Conservation (phyloP, 495 filamentous ascomycete genomes). For the Neurospora discreta region DNA sequence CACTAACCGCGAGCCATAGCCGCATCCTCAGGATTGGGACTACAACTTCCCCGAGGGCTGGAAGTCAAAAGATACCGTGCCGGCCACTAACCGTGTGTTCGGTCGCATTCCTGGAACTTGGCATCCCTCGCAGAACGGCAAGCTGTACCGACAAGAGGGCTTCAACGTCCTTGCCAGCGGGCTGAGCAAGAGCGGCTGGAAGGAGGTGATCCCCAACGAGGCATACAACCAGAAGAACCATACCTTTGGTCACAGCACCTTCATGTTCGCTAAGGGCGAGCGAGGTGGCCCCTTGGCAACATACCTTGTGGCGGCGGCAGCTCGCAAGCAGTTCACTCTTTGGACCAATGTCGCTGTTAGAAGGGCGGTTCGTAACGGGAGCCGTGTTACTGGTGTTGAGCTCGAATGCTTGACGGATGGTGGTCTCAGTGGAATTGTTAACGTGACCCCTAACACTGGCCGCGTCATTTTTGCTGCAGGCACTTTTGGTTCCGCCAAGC, state of each 20-base stretch:
- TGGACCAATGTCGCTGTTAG: constrained; percentile 52
- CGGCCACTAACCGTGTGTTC: constrained; percentile 51
- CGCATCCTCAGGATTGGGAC: constrained; percentile 51
- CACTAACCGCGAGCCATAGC: constrained; percentile 7
- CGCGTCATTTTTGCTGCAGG: constrained; percentile 60
- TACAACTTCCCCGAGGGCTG: constrained; percentile 65
- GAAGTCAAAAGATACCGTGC: constrained; percentile 51
- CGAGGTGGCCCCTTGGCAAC: constrained; percentile 62
- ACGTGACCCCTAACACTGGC: constrained; percentile 45
- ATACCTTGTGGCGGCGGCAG: constrained; percentile 54
- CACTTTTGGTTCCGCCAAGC: constrained; percentile 60
- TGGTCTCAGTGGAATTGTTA: constrained; percentile 47
- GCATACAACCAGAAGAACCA: constrained; percentile 52
- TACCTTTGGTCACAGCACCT: constrained; percentile 54
- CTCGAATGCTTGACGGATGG: constrained; percentile 43
- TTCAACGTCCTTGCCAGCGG: constrained; percentile 48
- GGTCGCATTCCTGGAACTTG: constrained; percentile 57
- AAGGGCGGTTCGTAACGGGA: constrained; percentile 50
- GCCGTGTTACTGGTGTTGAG: constrained; percentile 55
- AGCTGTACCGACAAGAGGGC: constrained; percentile 55
- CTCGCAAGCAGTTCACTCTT: constrained; percentile 52
- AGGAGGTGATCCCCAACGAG: constrained; percentile 47
- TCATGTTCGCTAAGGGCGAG: constrained; percentile 56
- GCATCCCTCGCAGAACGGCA: constrained; percentile 53
- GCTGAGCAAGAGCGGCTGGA: constrained; percentile 49